Conservation (phyloP, 2,329 filamentous ascomycete species). For the Emericellopsis atlantica region DNA sequence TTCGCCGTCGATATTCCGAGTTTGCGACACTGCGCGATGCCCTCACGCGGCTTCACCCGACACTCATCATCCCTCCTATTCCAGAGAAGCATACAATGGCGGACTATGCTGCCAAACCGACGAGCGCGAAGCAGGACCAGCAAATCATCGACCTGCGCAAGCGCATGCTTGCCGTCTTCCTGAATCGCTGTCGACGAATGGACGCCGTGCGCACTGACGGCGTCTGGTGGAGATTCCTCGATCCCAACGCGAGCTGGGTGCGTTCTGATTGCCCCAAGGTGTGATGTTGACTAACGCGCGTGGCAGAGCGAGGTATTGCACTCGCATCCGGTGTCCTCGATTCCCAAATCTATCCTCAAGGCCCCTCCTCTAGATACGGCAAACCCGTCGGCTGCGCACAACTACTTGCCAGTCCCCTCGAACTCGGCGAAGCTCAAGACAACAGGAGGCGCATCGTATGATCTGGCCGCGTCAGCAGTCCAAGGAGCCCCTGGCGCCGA, state of each 20-base stretch:
- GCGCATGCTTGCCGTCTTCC: conserved; percentile 89
- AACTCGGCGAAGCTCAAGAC: conserved; percentile 75
- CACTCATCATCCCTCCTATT: conserved; percentile 89
- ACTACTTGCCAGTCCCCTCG: conserved; percentile 76
- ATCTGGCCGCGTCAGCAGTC: conserved; percentile 20
- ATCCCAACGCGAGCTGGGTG: conserved; percentile 98
- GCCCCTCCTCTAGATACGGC: conserved; percentile 90
- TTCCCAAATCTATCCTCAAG: conserved; percentile 89
- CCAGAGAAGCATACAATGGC: conserved; percentile 99
- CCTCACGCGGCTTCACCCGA: conserved; percentile 83
- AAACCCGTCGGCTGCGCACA: conserved; percentile 80
- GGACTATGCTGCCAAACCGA: conserved; percentile 95
- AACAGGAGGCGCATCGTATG: conserved; percentile 22
- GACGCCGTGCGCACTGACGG: conserved; percentile 83
- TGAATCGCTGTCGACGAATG: conserved; percentile 90
- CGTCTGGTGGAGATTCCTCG: conserved; percentile 94
- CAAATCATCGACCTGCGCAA: conserved; percentile 95
- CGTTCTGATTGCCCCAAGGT: neutral
- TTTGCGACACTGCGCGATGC: conserved; percentile 86
- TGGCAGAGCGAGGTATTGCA: conserved; percentile 82
- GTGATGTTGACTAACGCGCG: conserved; percentile 7
- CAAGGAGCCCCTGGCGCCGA: conserved; percentile 8
- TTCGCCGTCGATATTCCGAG: conserved; percentile 89
- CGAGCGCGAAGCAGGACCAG: conserved; percentile 93
- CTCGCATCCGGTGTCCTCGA: conserved; percentile 77